Base-by-base conservation (phyloP, 108 stramenopile species). In the Nitzschia putrida region DNA sequence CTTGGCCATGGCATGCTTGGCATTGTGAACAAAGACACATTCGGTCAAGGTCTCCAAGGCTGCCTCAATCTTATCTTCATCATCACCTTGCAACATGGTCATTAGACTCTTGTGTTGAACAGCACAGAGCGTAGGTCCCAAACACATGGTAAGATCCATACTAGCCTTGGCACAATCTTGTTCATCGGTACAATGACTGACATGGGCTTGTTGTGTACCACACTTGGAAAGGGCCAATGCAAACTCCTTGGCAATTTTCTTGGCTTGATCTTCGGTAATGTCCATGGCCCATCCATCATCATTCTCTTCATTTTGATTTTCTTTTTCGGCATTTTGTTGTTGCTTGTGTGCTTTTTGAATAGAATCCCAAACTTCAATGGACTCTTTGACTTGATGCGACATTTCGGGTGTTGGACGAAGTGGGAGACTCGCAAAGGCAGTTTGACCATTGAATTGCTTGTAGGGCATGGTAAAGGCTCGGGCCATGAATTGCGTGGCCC, bases 71-170 rank as follows among this genome's bases (percentile, higher is more conserved):
- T 69, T 83, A 0, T 67, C 77, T 50, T 87, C 83, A 25, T 74
- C 66, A 14, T 82, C 63, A 22, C 64, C 70, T 12, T 61, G n/a
- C 55, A 95, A 66, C 38, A 74, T 71, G 23, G 82, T 73, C 8
- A 72, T 9, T 23, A 95, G 65, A 64, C 73, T 76, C 39, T 66
- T 55, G 61, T 93, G 87, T 66, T 95, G 94, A 7, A 95, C 69
- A 13, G 92, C 88, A 80, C 96, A 97, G 34, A 89, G 68, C 38
- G 80, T 68, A 54, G 89, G 79, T 22, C 83, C 95, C 69, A 92
- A 83, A 70, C 96, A 95, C 53, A 88, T 85, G 22, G 90, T 95
- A 70, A 97, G 81, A 38, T 87, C 96, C 77, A 95, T 74, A 47
- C 80, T 83, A 9, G 94, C 92, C 52, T 76, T 83, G 16, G 77